Conservation (phyloP, 306 rosid genomes). For the Rubus idaeus region DNA sequence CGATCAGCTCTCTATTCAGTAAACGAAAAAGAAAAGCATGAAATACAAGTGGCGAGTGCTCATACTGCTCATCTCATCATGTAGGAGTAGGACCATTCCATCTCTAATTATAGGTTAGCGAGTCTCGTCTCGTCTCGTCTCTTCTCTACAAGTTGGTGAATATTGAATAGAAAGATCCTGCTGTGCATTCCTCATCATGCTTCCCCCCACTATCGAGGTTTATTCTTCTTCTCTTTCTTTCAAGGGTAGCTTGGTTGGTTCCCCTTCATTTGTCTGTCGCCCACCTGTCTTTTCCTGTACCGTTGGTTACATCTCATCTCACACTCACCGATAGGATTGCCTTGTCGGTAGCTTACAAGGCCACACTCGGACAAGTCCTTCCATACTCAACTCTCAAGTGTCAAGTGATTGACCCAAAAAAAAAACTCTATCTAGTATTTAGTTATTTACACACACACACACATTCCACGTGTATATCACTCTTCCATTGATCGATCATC, state of each 20-base stretch:
- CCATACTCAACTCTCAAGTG: conserved; percentile 15
- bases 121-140: neutral
- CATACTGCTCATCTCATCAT: neutral
- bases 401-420: neutral
- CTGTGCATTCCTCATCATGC: conserved; percentile 52
- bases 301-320: conserved; percentile 39
- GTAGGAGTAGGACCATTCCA: conserved; percentile 1
- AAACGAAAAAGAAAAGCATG: neutral
- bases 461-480: conserved; percentile 8
- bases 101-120: neutral
- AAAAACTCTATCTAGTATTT: neutral
- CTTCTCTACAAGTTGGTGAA: neutral
- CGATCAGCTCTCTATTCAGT: neutral
- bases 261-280: conserved; percentile 49
- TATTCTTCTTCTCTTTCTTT: conserved; percentile 45
- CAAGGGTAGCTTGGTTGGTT: neutral
- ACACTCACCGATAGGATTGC: neutral
- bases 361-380: conserved; percentile 46
- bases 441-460: neutral
- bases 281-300: conserved; percentile 63
- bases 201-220: conserved; percentile 55
- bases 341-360: conserved; percentile 59
- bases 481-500: neutral
- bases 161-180: neutral
- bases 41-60: neutral